These are phyloP conservation scores for Cladophialophora exuberans DNA, from an alignment of 2,329 filamentous ascomycete species.

Conservation along the genomic window DNA sequence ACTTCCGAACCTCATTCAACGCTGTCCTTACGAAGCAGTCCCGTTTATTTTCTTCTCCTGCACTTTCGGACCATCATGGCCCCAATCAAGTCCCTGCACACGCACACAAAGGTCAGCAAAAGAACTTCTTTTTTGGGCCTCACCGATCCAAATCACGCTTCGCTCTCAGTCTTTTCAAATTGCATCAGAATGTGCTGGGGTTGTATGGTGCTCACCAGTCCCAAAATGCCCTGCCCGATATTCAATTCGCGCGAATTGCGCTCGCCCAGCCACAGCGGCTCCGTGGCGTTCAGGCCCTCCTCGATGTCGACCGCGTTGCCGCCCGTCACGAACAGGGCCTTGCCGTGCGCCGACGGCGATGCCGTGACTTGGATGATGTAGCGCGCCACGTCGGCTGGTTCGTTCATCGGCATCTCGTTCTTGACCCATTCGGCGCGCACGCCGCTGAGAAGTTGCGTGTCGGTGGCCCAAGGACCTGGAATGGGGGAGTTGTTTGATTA, in stretches of 20 bases:
- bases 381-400: constrained; percentile 44
- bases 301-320: constrained; percentile 51
- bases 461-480: constrained; percentile 48
- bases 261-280: constrained; percentile 50
- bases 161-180: too few relatives aligned
- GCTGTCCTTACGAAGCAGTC: neutral
- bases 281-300: constrained; percentile 43
- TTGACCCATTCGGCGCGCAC: constrained; percentile 44
- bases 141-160: too few relatives aligned
- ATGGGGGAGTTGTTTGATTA: neutral
- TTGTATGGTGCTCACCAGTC: constrained; percentile 20
- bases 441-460: constrained; percentile 43
- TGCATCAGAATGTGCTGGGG: too few relatives aligned
- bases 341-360: constrained; percentile 39
- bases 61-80: constrained; percentile 6
- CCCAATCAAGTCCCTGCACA: constrained; percentile 22
- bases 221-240: constrained; percentile 27
- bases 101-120: neutral
- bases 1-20: neutral
- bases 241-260: constrained; percentile 27
- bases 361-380: constrained; percentile 43
- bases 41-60: constrained; percentile 1
- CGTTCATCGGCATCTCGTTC: constrained; percentile 45
- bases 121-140: too few relatives aligned
- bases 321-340: constrained; percentile 49